Conservation (phyloP, 306 rosid species). For the Betula pendula region DNA sequence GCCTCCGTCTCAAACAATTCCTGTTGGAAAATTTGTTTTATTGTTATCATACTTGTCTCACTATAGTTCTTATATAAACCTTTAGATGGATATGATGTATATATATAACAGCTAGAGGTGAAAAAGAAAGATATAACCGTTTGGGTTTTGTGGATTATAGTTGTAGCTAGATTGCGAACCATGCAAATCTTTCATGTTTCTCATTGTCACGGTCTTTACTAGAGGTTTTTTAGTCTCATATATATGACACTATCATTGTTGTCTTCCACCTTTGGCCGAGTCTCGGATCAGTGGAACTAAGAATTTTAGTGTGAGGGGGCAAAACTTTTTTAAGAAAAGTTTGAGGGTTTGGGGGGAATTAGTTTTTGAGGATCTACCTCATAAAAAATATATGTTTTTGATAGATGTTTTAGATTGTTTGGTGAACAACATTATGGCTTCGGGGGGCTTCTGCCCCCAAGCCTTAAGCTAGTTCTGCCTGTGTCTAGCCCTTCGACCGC, state of each 20-base stretch:
- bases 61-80: not conserved
- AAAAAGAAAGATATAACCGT: not conserved
- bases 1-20: conserved; percentile 20
- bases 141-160: not conserved
- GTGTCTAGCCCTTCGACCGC: too few species aligned
- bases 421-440: too few species aligned
- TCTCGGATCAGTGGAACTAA: too few species aligned
- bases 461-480: too few species aligned
- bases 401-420: too few species aligned
- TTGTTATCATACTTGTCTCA: conserved; percentile 7
- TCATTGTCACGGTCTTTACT: not conserved
- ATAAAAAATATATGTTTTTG: too few species aligned
- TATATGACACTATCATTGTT: not conserved
- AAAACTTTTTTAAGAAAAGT: too few species aligned
- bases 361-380: too few species aligned
- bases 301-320: too few species aligned
- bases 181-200: not conserved
- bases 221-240: not conserved
- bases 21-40: conserved; percentile 21
- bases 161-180: not conserved
- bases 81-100: not conserved
- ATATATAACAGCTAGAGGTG: not conserved
- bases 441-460: too few species aligned
- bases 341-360: too few species aligned
- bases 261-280: too few species aligned